phyloP scores from a whole-genome alignment of 192 early-diverging fungal genomes.

The Coemansia sp. region DNA sequence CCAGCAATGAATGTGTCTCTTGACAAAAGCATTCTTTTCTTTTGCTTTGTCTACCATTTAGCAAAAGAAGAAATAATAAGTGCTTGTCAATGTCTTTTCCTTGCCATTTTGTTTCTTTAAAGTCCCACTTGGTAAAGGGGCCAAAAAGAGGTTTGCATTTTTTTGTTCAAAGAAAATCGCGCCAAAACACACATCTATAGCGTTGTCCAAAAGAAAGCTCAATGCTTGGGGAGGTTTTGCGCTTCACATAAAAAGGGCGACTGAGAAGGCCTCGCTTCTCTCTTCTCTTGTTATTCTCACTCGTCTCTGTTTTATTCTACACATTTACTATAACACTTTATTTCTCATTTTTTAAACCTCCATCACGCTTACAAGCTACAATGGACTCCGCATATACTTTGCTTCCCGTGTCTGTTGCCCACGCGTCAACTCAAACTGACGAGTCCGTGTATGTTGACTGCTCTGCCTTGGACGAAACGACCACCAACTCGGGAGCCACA shows the following conservation, averaged over 20 bases:
- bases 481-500: no score
- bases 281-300: background rate
- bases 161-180: background rate
- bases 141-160: background rate
- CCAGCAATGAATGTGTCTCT: background rate
- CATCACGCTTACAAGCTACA: background rate
- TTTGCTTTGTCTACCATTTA: background rate
- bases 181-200: background rate
- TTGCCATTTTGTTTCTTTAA: background rate
- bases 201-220: no score
- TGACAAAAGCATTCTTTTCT: background rate
- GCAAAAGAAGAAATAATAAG: background rate
- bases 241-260: background rate
- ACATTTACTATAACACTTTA: background rate
- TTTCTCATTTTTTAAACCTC: background rate
- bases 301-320: background rate
- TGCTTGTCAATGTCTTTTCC: background rate
- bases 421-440: background rate
- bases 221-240: no score
- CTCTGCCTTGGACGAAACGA: background rate
- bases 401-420: background rate
- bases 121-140: background rate
- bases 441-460: background rate
- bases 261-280: background rate
- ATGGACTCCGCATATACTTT: background rate